Percentiles rank a stretch among this genome's conserved stretches.
Evolutionary conservation across 768 basidiomycete species (phyloP).

Genomic region (Mycena galopus): DNA sequence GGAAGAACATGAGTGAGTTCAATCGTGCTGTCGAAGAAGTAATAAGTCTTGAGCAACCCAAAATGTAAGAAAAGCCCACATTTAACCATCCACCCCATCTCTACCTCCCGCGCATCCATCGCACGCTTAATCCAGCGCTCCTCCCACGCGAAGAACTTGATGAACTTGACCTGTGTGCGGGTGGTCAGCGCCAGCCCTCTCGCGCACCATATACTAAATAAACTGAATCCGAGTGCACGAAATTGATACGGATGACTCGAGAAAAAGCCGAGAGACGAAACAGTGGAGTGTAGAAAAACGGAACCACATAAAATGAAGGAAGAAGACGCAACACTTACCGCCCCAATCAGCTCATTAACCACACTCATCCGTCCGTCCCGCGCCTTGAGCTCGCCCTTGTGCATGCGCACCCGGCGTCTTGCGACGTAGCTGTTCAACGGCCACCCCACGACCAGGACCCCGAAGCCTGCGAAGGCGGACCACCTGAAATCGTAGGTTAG

Average conservation of each 20-base stretch:
- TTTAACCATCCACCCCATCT: constrained; percentile 85
- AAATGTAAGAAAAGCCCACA: constrained; percentile 55
- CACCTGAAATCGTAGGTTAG: no score
- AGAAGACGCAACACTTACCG: no score
- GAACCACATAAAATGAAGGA: no score
- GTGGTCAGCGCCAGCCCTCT: no score
- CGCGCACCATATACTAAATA: background rate
- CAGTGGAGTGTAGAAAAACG: no score
- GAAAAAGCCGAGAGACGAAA: no score
- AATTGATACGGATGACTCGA: no score
- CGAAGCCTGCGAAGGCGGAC: constrained; percentile 30
- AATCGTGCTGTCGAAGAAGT: background rate
- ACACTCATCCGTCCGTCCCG: constrained; percentile 85
- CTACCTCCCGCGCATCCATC: constrained; percentile 72
- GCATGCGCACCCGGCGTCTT: constrained; percentile 52
- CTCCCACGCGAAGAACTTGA: constrained; percentile 90
- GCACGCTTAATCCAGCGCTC: constrained; percentile 79
- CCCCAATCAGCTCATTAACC: constrained; percentile 83
- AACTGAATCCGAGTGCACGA: no score
- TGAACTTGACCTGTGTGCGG: constrained; percentile 67
- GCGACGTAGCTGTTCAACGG: constrained; percentile 29
- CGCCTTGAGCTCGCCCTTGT: constrained; percentile 70
- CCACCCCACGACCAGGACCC: constrained; percentile 15
- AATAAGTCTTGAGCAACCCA: no score
- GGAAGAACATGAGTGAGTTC: background rate